Conservation (phyloP, 441 rosid species). For the Pelargonium citronellum region DNA sequence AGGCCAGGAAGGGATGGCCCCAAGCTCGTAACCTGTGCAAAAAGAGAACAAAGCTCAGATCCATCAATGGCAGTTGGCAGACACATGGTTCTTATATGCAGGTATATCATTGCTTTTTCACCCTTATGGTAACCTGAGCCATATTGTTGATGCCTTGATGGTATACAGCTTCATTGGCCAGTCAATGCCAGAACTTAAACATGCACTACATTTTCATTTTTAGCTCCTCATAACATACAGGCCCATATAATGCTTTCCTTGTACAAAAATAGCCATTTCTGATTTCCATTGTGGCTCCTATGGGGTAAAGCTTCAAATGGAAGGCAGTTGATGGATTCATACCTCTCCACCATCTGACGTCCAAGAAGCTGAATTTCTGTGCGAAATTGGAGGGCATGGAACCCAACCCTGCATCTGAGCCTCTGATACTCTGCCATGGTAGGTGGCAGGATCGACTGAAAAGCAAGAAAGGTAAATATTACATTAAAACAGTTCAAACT, state of each 20-base stretch:
- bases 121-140: not conserved
- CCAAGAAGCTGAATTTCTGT: slow-evolving; percentile 76
- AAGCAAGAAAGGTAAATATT: slow-evolving; percentile 22
- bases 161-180: not conserved
- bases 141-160: not conserved
- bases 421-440: slow-evolving; percentile 81
- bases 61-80: slow-evolving; percentile 16
- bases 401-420: slow-evolving; percentile 93
- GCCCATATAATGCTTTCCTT: slow-evolving; percentile 9
- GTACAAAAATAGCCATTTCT: slow-evolving; percentile 5
- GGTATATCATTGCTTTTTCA: not conserved
- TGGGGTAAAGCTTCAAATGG: slow-evolving; percentile 13
- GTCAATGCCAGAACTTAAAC: slow-evolving; percentile 1
- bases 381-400: slow-evolving; percentile 92
- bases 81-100: slow-evolving; percentile 13
- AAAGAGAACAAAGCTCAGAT: slow-evolving; percentile 17
- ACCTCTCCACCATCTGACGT: slow-evolving; percentile 78
- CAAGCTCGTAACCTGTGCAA: slow-evolving; percentile 60
- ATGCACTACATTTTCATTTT: not conserved
- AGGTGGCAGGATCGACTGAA: slow-evolving; percentile 75
- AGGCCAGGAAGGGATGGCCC: slow-evolving; percentile 82
- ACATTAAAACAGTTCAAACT: slow-evolving; percentile 12
- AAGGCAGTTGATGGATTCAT: slow-evolving; percentile 17
- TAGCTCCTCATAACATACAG: not conserved
- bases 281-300: not conserved